Evolutionary conservation across 768 basidiomycete genomes (phyloP), one percentile per base, ranked within the genome.

Genomic region (Mycena capillaripes): DNA sequence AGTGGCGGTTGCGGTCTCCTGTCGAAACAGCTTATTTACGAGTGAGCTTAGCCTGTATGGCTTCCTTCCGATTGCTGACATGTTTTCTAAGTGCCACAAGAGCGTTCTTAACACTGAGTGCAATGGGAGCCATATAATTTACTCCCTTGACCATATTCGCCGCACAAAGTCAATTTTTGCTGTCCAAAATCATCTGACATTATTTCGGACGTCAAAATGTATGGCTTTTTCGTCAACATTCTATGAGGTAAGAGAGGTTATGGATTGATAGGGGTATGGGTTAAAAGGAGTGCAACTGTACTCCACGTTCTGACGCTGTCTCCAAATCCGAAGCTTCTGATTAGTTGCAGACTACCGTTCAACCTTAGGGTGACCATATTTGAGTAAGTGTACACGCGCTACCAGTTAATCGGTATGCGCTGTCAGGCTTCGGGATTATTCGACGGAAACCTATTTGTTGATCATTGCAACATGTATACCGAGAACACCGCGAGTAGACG

Each of bases 321-420:
- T 58, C 57, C 57, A 38, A 58, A 38, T 58, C 57, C 57, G 57
- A 36, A 36, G n/a, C 57, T 58, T 58, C 57, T 58, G 57, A 58
- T 58, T 40, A 36, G 57, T 58, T 58, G 57, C 57, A 36, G 57
- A 58, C 57, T 58, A 58, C 57, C 38, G 57, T 58, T 58, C 38
- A 58, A 58, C 36, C 38, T 58, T 34, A 36, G 57, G 57, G 38
- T 34, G 38, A 58, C 57, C 36, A 58, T 58, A 58, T 38, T 58
- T 58, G 57, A 38, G 57, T 58, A 56, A 56, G 55, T 56, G 55
- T 56, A 40, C 36, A 58, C 57, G 57, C 57, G 57, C 57, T 58
- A 55, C 53, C 53, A 55, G 29, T 55, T 55, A n/a, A 55, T 55
- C 3, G 53, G 30, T 55, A 55, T 55, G 53, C 30, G 17, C 53